A percentile compares a stretch with the other conserved stretches of the same genome.
These are phyloP conservation scores for Hyphodiscus sp. DNA, from an alignment of 2,329 filamentous ascomycete species.

Conservation along the genomic window DNA sequence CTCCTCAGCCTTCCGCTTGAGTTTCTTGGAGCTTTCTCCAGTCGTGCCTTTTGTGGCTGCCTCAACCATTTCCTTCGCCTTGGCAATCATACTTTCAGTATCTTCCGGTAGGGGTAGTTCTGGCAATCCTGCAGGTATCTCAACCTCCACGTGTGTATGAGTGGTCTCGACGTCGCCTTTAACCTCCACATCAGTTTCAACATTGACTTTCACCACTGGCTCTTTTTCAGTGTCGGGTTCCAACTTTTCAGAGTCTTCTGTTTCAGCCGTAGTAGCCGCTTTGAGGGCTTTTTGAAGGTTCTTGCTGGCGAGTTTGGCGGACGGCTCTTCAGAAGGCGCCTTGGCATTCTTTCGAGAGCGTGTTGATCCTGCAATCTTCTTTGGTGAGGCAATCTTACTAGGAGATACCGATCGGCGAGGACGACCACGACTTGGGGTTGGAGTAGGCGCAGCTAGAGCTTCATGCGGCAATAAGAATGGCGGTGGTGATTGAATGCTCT, in stretches of 20 bases:
- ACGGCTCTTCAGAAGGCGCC: constrained; percentile 34
- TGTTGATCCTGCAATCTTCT: constrained; percentile 23
- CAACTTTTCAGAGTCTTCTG: constrained; percentile 2
- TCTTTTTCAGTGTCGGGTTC: constrained; percentile 38
- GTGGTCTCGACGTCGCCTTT: constrained; percentile 58
- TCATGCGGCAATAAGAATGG: constrained; percentile 51
- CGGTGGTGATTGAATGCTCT: constrained; percentile 75
- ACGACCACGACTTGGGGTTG: constrained; percentile 33
- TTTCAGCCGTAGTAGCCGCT: constrained; percentile 31
- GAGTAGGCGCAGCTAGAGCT: constrained; percentile 28
- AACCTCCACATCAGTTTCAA: constrained; percentile 56
- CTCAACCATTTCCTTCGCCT: constrained; percentile 83
- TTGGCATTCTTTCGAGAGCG: constrained; percentile 37
- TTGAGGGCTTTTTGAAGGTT: constrained; percentile 42
- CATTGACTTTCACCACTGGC: constrained; percentile 59
- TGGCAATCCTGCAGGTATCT: constrained; percentile 61
- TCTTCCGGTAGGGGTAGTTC: constrained; percentile 71
- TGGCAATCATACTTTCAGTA: constrained; percentile 74
- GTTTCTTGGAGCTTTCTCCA: constrained; percentile 32
- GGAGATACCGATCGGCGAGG: constrained; percentile 54
- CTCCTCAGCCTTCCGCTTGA: constrained; percentile 71
- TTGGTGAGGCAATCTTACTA: constrained; percentile 43
- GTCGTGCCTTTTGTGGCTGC: constrained; percentile 46
- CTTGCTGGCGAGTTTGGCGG: constrained; percentile 41
- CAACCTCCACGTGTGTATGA: constrained; percentile 67